Evolutionary conservation across 345 rosid species (phyloP), one percentile per base, ranked within the genome.

Genomic region (Pseudoturritis turrita): DNA sequence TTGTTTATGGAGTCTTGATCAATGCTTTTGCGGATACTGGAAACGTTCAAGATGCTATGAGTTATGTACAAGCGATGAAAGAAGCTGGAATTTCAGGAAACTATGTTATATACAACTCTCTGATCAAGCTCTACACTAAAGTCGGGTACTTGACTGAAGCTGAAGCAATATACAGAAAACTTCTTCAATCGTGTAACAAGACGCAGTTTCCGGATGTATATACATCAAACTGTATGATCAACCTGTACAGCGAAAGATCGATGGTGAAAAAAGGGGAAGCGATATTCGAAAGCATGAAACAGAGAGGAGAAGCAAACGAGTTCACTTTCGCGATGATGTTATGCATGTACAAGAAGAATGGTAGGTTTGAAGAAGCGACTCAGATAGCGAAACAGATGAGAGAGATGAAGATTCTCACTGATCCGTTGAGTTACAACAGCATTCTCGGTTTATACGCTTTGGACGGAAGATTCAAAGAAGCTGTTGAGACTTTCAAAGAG

Each of bases 71-170:
- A 52, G 81, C 82, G 14, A 89, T 88, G 96, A 75, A 73, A 77
- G 80, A 68, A 29, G 84, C 87, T 18, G 93, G 96, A 25, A 78
- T 91, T 28, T 14, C 79, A 0, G 89, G 85, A 31, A 94, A 91
- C 78, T 54, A 79, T 17, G 79, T 88, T 26, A 81, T 88, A 67
- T 83, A 80, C 78, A 88, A 81, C 70, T 89, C 92, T 28, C 81
- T 89, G 83, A 84, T 91, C 79, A 94, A 94, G 82, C 92, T 89
- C 51, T 89, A 88, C 70, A 91, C 96, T 26, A 84, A 87, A 79
- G 85, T 91, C 13, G 93, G 96, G 25, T 85, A 81, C 78, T 74
- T 89, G 46, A 79, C 78, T 68, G 96, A 95, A 86, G 97, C 99
- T 25, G 83, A 87, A 73, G 89, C 75, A 17, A 84, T 82, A 13